Percentiles rank a stretch among this genome's conserved stretches.
Evolutionary conservation across 2,329 filamentous ascomycete genomes (phyloP).

Genomic region (Helicocarpus griseus): DNA sequence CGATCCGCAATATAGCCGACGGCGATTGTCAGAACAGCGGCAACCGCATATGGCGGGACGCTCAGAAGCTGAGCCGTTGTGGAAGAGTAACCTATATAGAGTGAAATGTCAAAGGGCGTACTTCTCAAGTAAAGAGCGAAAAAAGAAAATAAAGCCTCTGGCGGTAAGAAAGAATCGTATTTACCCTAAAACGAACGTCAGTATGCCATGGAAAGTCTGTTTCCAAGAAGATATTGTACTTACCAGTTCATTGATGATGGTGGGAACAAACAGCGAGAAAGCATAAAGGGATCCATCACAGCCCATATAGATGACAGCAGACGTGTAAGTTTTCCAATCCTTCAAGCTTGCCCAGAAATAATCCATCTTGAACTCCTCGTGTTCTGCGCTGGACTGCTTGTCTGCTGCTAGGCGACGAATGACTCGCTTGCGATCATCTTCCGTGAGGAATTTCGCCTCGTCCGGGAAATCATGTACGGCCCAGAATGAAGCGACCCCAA

Average conservation of each 20-base stretch:
- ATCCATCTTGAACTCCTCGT: slow-evolving; percentile 63
- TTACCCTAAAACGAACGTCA: not conserved
- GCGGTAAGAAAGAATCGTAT: not conserved
- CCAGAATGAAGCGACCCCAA: slow-evolving; percentile 54
- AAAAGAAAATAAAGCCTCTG: no score
- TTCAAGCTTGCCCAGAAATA: slow-evolving; percentile 64
- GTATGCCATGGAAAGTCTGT: slow-evolving; percentile 9
- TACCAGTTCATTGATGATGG: slow-evolving; percentile 53
- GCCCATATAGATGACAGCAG: slow-evolving; percentile 69
- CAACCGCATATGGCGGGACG: slow-evolving; percentile 66
- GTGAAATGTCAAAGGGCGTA: not conserved
- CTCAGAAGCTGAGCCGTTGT: slow-evolving; percentile 61
- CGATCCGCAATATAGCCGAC: slow-evolving; percentile 70
- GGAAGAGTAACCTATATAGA: slow-evolving; percentile 41
- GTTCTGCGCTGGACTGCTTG: slow-evolving; percentile 62
- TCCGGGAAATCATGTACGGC: slow-evolving; percentile 77
- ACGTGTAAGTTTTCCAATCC: slow-evolving; percentile 77
- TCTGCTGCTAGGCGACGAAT: slow-evolving; percentile 61
- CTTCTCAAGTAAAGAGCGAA: not conserved
- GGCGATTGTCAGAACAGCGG: slow-evolving; percentile 57
- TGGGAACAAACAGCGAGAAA: slow-evolving; percentile 69
- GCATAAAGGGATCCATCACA: slow-evolving; percentile 60
- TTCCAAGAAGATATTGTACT: not conserved
- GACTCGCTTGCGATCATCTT: slow-evolving; percentile 61
- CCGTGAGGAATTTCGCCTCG: slow-evolving; percentile 61